Percentiles rank a stretch among this genome's conserved stretches.
These are phyloP conservation scores for Microascus cirrosus DNA, from an alignment of 2,329 filamentous ascomycete species.

Conservation along the genomic window DNA sequence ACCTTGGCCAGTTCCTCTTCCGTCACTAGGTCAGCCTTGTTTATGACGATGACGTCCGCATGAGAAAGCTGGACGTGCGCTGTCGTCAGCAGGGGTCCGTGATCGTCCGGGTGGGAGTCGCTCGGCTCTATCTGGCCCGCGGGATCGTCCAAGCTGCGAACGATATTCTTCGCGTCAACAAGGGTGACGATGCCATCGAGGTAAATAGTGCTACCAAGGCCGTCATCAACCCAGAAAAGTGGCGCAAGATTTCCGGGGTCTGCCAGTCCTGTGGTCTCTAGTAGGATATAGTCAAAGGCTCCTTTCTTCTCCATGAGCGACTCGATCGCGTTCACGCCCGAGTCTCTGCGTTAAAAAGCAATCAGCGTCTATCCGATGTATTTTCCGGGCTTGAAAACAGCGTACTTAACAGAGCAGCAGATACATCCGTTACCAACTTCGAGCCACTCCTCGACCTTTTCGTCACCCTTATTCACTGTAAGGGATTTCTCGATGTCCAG, in stretches of 20 bases:
- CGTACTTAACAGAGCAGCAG: constrained; percentile 89
- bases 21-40: constrained; percentile 81
- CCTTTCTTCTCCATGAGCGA: constrained; percentile 89
- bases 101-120: constrained; percentile 35
- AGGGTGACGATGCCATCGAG: constrained; percentile 94
- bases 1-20: constrained; percentile 58
- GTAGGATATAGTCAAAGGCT: constrained; percentile 91
- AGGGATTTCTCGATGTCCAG: constrained; percentile 93
- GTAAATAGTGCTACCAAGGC: constrained; percentile 88
- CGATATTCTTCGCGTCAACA: constrained; percentile 88
- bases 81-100: constrained; percentile 69
- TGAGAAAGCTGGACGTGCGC: constrained; percentile 96
- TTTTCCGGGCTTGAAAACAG: not conserved
- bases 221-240: constrained; percentile 96
- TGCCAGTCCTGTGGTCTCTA: constrained; percentile 91
- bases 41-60: constrained; percentile 88
- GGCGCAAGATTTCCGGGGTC: constrained; percentile 94
- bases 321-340: constrained; percentile 89
- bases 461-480: constrained; percentile 74
- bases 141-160: constrained; percentile 69
- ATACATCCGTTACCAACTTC: constrained; percentile 95
- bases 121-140: constrained; percentile 40
- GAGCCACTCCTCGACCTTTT: constrained; percentile 86
- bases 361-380: not conserved
- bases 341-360: constrained; percentile 48